Conservation (phyloP, 352 stramenopile genomes). For the Phytophthora pini region DNA sequence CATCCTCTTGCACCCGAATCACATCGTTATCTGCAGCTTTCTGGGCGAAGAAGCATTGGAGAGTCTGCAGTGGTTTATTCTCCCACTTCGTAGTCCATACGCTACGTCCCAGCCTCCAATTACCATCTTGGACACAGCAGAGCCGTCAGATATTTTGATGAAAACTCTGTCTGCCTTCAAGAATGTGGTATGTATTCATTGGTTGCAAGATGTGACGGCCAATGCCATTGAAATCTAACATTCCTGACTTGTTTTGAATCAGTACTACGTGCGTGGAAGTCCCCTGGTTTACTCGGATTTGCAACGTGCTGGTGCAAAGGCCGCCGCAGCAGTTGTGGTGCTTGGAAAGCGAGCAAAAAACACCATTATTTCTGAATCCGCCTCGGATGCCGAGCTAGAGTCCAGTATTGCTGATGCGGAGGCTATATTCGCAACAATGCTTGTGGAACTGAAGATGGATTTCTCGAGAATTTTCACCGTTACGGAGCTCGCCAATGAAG, state of each 20-base stretch:
- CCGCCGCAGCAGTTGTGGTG: constrained; percentile 79
- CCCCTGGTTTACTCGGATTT: constrained; percentile 81
- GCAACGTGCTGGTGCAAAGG: constrained; percentile 82
- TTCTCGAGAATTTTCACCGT: constrained; percentile 87
- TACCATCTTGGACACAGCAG: constrained; percentile 78
- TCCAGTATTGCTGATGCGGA: constrained; percentile 81
- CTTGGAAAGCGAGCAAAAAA: constrained; percentile 74
- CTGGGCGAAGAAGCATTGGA: constrained; percentile 78
- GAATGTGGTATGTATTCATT: constrained; percentile 64
- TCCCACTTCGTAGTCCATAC: constrained; percentile 66
- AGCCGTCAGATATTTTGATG: constrained; percentile 61
- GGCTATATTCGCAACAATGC: constrained; percentile 87
- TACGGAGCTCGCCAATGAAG: constrained; percentile 82
- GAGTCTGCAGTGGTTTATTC: constrained; percentile 80
- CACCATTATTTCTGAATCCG: constrained; percentile 29
- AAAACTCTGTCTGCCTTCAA: constrained; percentile 57
- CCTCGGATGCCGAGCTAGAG: constrained; percentile 57
- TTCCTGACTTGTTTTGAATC: background rate
- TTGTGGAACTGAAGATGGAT: constrained; percentile 90
- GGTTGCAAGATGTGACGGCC: background rate
- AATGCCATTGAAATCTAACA: background rate
- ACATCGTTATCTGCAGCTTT: constrained; percentile 89
- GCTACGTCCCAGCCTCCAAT: constrained; percentile 65
- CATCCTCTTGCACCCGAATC: constrained; percentile 65
- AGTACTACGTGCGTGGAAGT: constrained; percentile 87